phyloP scores from a whole-genome alignment of 2,329 filamentous ascomycete genomes.

The Sclerotinia glacialis region DNA sequence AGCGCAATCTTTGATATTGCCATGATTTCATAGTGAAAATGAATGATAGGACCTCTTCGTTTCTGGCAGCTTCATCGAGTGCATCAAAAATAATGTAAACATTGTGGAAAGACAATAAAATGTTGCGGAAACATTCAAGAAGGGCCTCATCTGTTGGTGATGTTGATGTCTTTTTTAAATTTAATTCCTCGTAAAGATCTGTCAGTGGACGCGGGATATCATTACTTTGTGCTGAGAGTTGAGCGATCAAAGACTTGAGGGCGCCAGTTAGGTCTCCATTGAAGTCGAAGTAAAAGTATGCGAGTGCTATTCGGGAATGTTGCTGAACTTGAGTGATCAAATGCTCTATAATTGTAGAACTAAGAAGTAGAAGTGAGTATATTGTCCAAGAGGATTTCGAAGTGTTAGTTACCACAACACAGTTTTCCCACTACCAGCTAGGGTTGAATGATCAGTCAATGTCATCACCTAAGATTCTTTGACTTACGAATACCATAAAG shows the following conservation, averaged over 20 bases:
- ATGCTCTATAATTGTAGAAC: conserved; percentile 40
- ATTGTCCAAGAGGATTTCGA: background rate
- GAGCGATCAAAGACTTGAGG: conserved; percentile 40
- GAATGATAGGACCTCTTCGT: conserved; percentile 34
- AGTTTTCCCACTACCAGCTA: conserved; percentile 44
- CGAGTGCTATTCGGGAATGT: conserved; percentile 35
- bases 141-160: conserved; percentile 23
- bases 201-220: conserved; percentile 23
- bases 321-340: conserved; percentile 26
- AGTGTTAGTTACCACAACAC: conserved; percentile 38
- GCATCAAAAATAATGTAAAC: conserved; percentile 43
- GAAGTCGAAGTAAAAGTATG: conserved; percentile 45
- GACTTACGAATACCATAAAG: conserved; percentile 38
- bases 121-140: conserved; percentile 20
- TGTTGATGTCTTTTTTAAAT: conserved; percentile 18
- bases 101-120: conserved; percentile 35
- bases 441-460: conserved; percentile 16
- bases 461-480: background rate
- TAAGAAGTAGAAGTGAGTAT: background rate
- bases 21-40: conserved; percentile 32
- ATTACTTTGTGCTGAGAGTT: conserved; percentile 39
- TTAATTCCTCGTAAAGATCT: conserved; percentile 23
- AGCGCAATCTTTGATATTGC: conserved; percentile 25
- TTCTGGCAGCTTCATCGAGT: conserved; percentile 40
- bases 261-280: conserved; percentile 39